Evolutionary conservation across 2,329 filamentous ascomycete genomes (phyloP).

Genomic region (Hymenotorrendiella dingleyae): DNA sequence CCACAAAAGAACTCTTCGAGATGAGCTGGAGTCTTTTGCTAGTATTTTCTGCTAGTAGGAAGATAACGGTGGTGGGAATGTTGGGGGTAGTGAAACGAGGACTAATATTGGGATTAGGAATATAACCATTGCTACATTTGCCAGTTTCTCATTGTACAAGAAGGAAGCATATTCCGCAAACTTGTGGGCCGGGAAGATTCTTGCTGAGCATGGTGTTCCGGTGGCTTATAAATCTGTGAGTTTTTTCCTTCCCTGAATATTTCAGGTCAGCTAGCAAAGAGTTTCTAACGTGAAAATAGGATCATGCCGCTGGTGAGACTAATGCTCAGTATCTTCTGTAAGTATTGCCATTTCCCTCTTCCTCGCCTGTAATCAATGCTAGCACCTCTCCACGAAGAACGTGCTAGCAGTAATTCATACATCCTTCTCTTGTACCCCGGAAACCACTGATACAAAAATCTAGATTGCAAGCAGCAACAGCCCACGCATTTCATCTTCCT

Average conservation of each 20-base stretch:
- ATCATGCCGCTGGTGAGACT: constrained; percentile 31
- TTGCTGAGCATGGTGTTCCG: constrained; percentile 35
- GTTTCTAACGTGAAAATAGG: constrained; percentile 17
- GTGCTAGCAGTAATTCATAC: too few relatives aligned
- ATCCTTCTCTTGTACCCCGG: too few relatives aligned
- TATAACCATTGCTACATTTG: constrained; percentile 39
- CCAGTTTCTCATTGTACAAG: constrained; percentile 38
- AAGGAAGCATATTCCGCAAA: constrained; percentile 37
- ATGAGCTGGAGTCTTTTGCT: too few relatives aligned
- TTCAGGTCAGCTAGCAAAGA: not conserved
- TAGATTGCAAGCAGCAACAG: constrained; percentile 36
- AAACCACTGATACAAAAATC: constrained; percentile 1
- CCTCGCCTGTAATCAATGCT: too few relatives aligned
- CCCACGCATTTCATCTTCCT: constrained; percentile 37
- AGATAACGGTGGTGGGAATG: too few relatives aligned
- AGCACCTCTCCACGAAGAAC: too few relatives aligned
- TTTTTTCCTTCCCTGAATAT: not conserved
- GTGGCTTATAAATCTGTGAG: constrained; percentile 38
- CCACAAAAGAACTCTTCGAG: not conserved
- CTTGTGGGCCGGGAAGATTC: constrained; percentile 35
- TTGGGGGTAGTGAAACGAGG: too few relatives aligned
- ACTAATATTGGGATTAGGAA: constrained; percentile 28
- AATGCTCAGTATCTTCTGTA: constrained; percentile 38
- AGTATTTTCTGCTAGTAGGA: too few relatives aligned
- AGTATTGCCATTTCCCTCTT: not conserved